Base-by-base conservation (phyloP, 805 yeast genomes). In the Saccharomycopsis selenospora region DNA sequence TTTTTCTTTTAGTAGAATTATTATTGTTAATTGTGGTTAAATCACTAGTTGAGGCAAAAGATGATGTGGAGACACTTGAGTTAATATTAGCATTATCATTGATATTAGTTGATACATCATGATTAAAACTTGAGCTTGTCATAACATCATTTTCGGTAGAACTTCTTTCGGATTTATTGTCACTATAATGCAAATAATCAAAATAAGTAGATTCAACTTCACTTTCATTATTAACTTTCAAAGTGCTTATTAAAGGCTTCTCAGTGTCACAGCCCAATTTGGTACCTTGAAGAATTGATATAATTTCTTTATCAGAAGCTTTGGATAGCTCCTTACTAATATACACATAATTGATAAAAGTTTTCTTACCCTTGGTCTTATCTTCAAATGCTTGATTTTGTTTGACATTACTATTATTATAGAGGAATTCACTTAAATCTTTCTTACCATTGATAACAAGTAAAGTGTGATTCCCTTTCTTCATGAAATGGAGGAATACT, bases 391-490 rank as follows among this genome's bases (percentile, higher is more conserved):
- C n/a, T n/a, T n/a, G n/a, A n/a, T n/a, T n/a, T n/a, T n/a, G n/a
- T 11, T 76, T 74, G 52, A 86, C 93, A 38, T 18, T 13, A 0
- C 85, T 85, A 0, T 91, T 85, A 57, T 81, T 84, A 0, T 86
- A 79, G 43, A 91, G 68, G 53, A 86, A 82, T 62, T 90, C 95
- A 48, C 80, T 81, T 0, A 85, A 68, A 25, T 79, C 76, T 44
- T 74, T 4, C 20, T 20, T 43, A 3, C 47, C 51, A 28, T 74
- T 54, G 88, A 67, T n/a, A 69, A 62, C 20, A 75, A 79, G 51
- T 87, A 64, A 43, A 86, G 71, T 27, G 74, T 64, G 49, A 67
- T 66, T 57, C 73, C 70, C 41, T 71, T 73, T 17, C 6, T 27
- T 26, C 18, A 52, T 43, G 29, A 49, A 52, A 8, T 30, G 42